phyloP scores from a whole-genome alignment of 805 yeast genomes.

The Lipomyces mesembrius region DNA sequence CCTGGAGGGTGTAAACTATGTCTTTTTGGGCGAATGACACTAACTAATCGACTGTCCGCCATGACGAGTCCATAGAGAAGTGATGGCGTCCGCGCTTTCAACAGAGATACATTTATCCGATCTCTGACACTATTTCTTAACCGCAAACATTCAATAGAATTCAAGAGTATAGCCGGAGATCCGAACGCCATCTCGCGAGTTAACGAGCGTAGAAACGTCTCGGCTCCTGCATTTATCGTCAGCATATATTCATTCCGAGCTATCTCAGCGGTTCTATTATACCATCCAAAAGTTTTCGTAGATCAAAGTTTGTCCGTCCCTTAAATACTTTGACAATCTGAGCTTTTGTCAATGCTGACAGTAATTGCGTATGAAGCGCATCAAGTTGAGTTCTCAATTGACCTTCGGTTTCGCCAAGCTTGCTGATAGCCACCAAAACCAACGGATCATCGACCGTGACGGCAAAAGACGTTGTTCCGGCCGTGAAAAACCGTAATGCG shows the following conservation, averaged over 20 bases:
- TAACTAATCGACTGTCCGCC: constrained; percentile 66
- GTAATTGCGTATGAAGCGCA: constrained; percentile 71
- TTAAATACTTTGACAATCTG: constrained; percentile 71
- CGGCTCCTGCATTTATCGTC: constrained; percentile 53
- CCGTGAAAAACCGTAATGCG: constrained; percentile 48
- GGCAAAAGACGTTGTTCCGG: constrained; percentile 59
- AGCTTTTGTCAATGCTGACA: constrained; percentile 83
- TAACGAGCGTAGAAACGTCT: constrained; percentile 70
- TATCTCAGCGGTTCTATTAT: constrained; percentile 1
- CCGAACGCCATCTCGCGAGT: constrained; percentile 57
- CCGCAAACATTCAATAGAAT: constrained; percentile 67
- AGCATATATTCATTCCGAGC: not conserved
- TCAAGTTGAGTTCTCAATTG: constrained; percentile 66
- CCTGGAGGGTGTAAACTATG: constrained; percentile 76
- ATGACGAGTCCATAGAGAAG: constrained; percentile 77
- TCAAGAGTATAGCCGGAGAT: constrained; percentile 64
- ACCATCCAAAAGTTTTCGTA: constrained; percentile 69
- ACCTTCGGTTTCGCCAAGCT: constrained; percentile 45
- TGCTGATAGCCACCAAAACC: constrained; percentile 66
- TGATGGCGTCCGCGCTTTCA: constrained; percentile 56
- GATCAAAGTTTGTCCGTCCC: constrained; percentile 77
- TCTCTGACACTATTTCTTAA: constrained; percentile 62
- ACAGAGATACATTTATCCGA: constrained; percentile 60
- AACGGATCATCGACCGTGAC: constrained; percentile 70
- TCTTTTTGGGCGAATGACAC: constrained; percentile 72